Base-by-base conservation (phyloP, 257 asterid genomes). In the Pogostemon cablin region DNA sequence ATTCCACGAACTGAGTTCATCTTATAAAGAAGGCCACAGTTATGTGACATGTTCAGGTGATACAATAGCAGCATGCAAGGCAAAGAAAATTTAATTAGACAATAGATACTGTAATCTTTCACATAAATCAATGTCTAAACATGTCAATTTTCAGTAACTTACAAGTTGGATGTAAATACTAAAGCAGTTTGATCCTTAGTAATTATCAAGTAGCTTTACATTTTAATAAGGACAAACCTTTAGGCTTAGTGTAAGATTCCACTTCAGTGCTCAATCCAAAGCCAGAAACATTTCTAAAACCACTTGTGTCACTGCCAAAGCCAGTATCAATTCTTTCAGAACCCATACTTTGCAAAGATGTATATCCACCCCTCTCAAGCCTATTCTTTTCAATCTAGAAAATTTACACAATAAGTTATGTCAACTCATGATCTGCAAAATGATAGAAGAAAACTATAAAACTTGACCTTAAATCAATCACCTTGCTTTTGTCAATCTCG, bases 401-500 rank as follows among this genome's bases (percentile, higher is more conserved):
- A 25, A 65, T 49, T 46, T 17, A 73, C 54, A 62, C 9, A 62
- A 40, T 32, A 57, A 42, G 49, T 74, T 47, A 75, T 1, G 48
- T 68, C 48, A 46, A 62, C 49, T 43, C 75, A 61, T 73, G 73
- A 69, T 54, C 65, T 76, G 67, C 42, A 65, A 74, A 69, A 59
- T 68, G 73, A 77, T 56, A 56, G 62, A 56, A 56, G 41, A 8
- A 38, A 54, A 59, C 38, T 54, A 67, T 69, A 60, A 25, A 34
- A 58, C 62, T 65, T 72, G 43, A 10, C 69, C 70, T 57, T 17
- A 25, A 20, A 53, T 20, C 40, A 70, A 50, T 74, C 72, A 93
- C 98, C 96, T 88, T 93, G 97, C 82, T 93, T 86, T 93, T 93
- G 82, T 86, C 96, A 84, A 93, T 93, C 85, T 93, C 96, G 68